Base-by-base conservation (phyloP, 805 yeast genomes). In the Ogataea salicorniae region DNA sequence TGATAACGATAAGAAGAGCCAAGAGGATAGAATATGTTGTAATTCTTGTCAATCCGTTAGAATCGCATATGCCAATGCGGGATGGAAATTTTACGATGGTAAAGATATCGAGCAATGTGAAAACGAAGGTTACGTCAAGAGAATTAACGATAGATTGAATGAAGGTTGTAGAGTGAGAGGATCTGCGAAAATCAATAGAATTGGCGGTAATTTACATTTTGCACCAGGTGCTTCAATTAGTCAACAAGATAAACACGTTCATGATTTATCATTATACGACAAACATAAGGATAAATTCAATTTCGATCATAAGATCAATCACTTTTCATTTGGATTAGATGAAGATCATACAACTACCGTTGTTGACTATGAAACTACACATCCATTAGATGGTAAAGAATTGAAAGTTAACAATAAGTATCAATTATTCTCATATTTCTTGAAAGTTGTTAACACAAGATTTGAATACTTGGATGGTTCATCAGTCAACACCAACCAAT, bases 151-250 rank as follows among this genome's bases (percentile, higher is more conserved):
- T 15, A 75, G 84, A 57, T 69, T 87, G 45, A 62, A 73, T 48
- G 96, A 92, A 68, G 99, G 99, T 26, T 94, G 99, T 68, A 77
- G 95, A 54, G 74, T 94, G 37, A 75, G 77, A 52, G 99, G 99
- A 31, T 73, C 77, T 20, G 84, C 95, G 6, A 72, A 79, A 56
- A 80, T 94, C 60, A 87, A 87, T 67, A 80, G 95, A 68, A 85
- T 94, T 39, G 83, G 85, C 20, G 99, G 99, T 42, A 86, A 88
- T 60, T 69, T 94, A 53, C 98, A 94, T 70, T 90, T 94, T 74
- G 97, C 97, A 1, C 98, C 99, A 4, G 99, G 99, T 37, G 81
- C 85, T 23, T 81, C 95, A 2, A 75, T 73, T 58, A 77, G 83
- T 37, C 65, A 68, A 48, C 66, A 69, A 9, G 80, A 79, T 16